phyloP scores from a whole-genome alignment of 2,329 filamentous ascomycete genomes.

The Aspergillus niger region DNA sequence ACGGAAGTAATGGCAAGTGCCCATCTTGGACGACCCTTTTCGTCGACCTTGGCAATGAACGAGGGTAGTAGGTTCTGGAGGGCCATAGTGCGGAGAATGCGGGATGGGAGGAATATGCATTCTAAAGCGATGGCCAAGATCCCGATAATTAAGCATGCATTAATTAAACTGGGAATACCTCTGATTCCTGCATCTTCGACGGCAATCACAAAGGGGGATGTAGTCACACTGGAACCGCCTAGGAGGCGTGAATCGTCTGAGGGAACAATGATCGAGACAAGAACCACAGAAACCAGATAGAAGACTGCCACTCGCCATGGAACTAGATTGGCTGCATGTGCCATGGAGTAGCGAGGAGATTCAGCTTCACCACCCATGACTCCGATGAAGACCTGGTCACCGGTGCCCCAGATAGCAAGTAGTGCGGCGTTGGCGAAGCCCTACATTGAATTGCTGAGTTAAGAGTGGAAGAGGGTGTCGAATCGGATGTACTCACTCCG shows the following conservation, averaged over 20 bases:
- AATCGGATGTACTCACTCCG: constrained; percentile 3
- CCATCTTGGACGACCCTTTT: constrained; percentile 32
- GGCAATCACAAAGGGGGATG: constrained; percentile 38
- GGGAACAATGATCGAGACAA: constrained; percentile 20
- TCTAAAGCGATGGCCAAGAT: constrained; percentile 36
- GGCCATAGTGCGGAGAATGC: constrained; percentile 35
- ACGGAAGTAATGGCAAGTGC: constrained; percentile 31
- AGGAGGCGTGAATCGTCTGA: constrained; percentile 27
- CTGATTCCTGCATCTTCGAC: constrained; percentile 31
- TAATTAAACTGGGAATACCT: constrained; percentile 35
- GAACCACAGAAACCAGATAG: constrained; percentile 9
- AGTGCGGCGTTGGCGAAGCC: constrained; percentile 35
- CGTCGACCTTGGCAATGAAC: constrained; percentile 31
- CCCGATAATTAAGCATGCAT: constrained; percentile 35
- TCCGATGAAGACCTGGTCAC: constrained; percentile 38
- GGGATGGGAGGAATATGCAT: constrained; percentile 35
- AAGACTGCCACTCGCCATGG: constrained; percentile 18
- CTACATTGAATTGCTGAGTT: constrained; percentile 8
- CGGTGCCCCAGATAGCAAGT: constrained; percentile 33
- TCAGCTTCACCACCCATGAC: constrained; percentile 40
- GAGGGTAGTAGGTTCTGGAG: constrained; percentile 31
- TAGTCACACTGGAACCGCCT: constrained; percentile 30
- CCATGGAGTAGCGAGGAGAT: constrained; percentile 39
- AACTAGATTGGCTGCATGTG: constrained; percentile 27
- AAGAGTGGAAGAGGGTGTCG: too few species aligned